Base-by-base conservation (phyloP, 106 monocot genomes). In the Gastrodia elata region DNA sequence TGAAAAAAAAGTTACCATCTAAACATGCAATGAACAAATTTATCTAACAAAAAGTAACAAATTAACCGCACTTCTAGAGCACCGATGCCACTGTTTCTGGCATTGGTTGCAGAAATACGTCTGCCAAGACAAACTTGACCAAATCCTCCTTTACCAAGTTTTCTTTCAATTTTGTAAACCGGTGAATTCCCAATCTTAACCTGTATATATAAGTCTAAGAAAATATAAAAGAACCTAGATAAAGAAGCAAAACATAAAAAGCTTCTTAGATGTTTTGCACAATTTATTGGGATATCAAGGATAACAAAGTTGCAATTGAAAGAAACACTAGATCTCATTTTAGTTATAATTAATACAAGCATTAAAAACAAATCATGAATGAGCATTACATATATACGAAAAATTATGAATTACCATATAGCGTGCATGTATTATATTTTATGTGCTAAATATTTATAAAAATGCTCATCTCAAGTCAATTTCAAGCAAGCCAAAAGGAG, bases 121-220 rank as follows among this genome's bases (percentile, higher is more conserved):
- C 83, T 82, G 22, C 90, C 90, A 74, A 87, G 84, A 75, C 87
- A 91, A 11, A 91, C 90, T 87, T 91, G 90, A 59, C 90, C 90
- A 85, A 91, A 91, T 74, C 90, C 90, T 80, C 90, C 90, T 78
- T 87, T 91, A 13, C 90, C 90, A 36, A 91, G 87, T 71, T 81
- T 91, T 68, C 78, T 84, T 69, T 91, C 90, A 79, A 85, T 65
- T 73, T 73, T 87, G 76, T 91, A 91, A 32, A 73, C 39, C 3
- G 90, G 90, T 36, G 90, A 91, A 76, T 72, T 81, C 16, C 78
- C 84, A 71, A 91, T 56, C 74, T 87, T 84, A 59, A 91, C 87
- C 90, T 87, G 77, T 33, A 13, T 6, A 18, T 67, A 48, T 43
- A 65, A n/a, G n/a, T n/a, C n/a, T n/a, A n/a, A n/a, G n/a, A n/a